Base-by-base conservation (phyloP, 495 filamentous ascomycete genomes). In the Trichoderma parareesei region DNA sequence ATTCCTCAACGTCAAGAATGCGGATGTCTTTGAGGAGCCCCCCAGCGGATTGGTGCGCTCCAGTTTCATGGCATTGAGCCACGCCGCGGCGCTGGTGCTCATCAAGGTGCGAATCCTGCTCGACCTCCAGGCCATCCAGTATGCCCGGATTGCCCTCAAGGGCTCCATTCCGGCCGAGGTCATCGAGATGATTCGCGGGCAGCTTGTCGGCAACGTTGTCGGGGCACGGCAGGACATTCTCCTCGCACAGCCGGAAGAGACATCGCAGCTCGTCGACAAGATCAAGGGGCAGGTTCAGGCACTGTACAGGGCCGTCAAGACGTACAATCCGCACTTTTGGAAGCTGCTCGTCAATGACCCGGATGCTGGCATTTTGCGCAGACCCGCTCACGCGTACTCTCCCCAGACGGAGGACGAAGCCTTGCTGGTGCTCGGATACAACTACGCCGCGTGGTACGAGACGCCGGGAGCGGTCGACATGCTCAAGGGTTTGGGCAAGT, bases 1-100 rank as follows among this genome's bases (percentile, higher is more conserved):
- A 16, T 74, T 71, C 62, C 68, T 76, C 61, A 63, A 75, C 62
- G 60, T 77, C 20, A 76, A 71, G 5, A 74, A 67, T 42, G 77
- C 74, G 43, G 74, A 77, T 61, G 76, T 69, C 20, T 72, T 78
- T 59, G 76, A 77, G 40, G 40, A 41, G 27, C 27, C 27, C 27
- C 27, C 27, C 27, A 27, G 27, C 27, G 27, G 27, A 27, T 27
- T 27, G 27, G 27, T 27, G 27, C 27, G 27, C 27, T 27, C 27
- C 27, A 27, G 27, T 27, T 27, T 27, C 27, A 27, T 27, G 27
- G 27, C 27, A 27, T n/a, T 46, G 43, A 60, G 55, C 55, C 55
- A 60, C 55, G 55, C 37, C 4, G 20, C 20, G 37, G 16, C n/a
- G 4, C 2, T 60, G 27, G 13, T 60, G 27, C 20, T 60, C 4